Evolutionary conservation across 2,329 filamentous ascomycete species (phyloP).

Genomic region (Penicillium crustosum): DNA sequence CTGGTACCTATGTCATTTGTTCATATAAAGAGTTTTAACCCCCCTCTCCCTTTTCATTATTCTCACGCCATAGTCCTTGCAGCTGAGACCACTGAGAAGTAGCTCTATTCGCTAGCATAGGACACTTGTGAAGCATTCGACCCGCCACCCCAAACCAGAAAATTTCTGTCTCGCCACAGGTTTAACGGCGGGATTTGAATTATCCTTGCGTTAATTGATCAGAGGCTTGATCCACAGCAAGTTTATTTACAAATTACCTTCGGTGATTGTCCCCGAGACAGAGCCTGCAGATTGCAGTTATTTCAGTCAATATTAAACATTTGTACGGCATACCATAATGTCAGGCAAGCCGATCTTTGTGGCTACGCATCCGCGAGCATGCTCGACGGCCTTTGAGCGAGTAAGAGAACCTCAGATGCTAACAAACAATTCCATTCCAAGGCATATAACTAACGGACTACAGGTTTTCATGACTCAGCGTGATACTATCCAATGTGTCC

Average conservation of each 20-base stretch:
- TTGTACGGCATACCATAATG: slow-evolving; percentile 51
- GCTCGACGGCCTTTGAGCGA: slow-evolving; percentile 95
- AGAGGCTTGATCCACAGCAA: slow-evolving; percentile 14
- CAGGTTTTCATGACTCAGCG: slow-evolving; percentile 95
- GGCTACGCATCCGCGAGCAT: slow-evolving; percentile 89
- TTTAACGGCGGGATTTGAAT: slow-evolving; percentile 2
- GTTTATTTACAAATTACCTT: slow-evolving; percentile 19
- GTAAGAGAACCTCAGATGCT: slow-evolving; percentile 51
- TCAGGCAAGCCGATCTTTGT: slow-evolving; percentile 83
- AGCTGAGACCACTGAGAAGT: slow-evolving; percentile 18
- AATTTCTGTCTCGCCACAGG: slow-evolving; percentile 1
- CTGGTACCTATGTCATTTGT: slow-evolving; percentile 2
- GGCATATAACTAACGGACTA: slow-evolving; percentile 8
- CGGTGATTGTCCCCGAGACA: not conserved
- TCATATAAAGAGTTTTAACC: slow-evolving; percentile 16
- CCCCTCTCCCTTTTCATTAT: slow-evolving; percentile 2
- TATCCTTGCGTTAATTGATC: slow-evolving; percentile 6
- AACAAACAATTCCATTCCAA: not conserved
- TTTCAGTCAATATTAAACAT: not conserved
- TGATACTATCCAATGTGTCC: slow-evolving; percentile 76
- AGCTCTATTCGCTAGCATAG: slow-evolving; percentile 16
- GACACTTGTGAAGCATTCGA: not conserved
- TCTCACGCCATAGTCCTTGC: slow-evolving; percentile 23
- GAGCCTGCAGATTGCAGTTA: slow-evolving; percentile 5
- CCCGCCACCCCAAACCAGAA: slow-evolving; percentile 2